Conservation (phyloP, 2,329 filamentous ascomycete genomes). For the Colletotrichum siamense region DNA sequence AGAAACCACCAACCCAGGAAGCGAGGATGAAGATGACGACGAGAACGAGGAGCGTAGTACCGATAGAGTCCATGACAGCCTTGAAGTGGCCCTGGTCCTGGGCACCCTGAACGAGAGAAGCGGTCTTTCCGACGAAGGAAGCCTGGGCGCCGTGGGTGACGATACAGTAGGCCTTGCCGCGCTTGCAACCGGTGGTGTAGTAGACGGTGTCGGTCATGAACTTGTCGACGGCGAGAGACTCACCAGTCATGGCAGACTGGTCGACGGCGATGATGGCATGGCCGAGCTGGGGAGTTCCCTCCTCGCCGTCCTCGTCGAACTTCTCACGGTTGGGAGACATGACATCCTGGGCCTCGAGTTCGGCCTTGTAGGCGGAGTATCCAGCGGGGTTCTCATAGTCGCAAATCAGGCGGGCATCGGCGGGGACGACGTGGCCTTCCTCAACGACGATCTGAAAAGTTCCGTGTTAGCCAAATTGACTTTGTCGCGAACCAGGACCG, state of each 20-base stretch:
- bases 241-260: conserved; percentile 82
- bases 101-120: conserved; percentile 75
- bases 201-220: conserved; percentile 79
- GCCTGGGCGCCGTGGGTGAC: conserved; percentile 70
- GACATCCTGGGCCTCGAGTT: conserved; percentile 64
- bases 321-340: conserved; percentile 37
- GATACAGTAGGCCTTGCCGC: conserved; percentile 76
- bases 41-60: conserved; percentile 74
- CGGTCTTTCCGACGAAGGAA: conserved; percentile 80
- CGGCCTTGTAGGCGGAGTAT: conserved; percentile 53
- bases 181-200: conserved; percentile 84
- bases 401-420: conserved; percentile 75
- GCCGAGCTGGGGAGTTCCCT: conserved; percentile 61
- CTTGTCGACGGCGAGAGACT: conserved; percentile 80
- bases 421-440: conserved; percentile 74
- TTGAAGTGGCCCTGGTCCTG: conserved; percentile 82
- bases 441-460: conserved; percentile 66
- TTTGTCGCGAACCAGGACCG: not conserved
- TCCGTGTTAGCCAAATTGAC: not conserved
- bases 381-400: conserved; percentile 69
- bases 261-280: conserved; percentile 74
- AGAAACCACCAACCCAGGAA: conserved; percentile 82
- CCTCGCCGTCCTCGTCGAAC: conserved; percentile 63
- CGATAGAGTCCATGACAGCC: conserved; percentile 84
- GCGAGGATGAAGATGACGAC: conserved; percentile 80